A percentile compares a stretch with the other conserved stretches of the same genome.
phyloP scores from a whole-genome alignment of 202 grass and related monocot genomes.

The Schoenoplectus tabernaemontani region DNA sequence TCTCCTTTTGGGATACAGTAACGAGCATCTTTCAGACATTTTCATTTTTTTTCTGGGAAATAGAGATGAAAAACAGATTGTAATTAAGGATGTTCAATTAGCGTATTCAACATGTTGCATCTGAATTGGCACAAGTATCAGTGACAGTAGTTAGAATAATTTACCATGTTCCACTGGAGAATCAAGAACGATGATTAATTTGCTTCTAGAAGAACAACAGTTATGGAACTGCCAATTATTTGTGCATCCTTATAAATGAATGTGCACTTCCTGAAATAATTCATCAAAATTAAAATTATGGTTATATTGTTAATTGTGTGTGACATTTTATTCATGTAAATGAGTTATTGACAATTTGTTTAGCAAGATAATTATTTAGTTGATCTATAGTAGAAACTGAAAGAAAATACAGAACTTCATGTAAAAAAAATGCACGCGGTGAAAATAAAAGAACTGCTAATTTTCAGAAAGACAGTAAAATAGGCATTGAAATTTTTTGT shows the following conservation, averaged over 20 bases:
- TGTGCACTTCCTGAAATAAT: background rate
- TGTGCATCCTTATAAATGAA: background rate
- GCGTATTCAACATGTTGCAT: background rate
- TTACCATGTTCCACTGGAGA: background rate
- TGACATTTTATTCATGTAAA: background rate
- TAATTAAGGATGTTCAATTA: background rate
- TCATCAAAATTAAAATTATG: background rate
- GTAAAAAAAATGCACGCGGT: background rate
- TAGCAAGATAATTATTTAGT: background rate
- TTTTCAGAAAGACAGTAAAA: background rate
- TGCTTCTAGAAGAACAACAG: background rate
- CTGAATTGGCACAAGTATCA: background rate
- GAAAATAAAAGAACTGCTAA: background rate
- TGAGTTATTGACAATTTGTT: background rate
- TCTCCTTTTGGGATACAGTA: conserved; percentile 35
- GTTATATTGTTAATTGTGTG: background rate
- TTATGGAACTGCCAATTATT: background rate
- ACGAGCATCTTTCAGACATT: background rate
- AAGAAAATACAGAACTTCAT: background rate
- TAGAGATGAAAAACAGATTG: background rate
- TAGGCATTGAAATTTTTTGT: background rate
- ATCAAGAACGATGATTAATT: background rate
- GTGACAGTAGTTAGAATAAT: background rate
- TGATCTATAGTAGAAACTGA: too few species aligned
- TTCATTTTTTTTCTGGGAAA: background rate